Evolutionary conservation across 768 basidiomycete species (phyloP).

Genomic region (Sarcodon aspratus): DNA sequence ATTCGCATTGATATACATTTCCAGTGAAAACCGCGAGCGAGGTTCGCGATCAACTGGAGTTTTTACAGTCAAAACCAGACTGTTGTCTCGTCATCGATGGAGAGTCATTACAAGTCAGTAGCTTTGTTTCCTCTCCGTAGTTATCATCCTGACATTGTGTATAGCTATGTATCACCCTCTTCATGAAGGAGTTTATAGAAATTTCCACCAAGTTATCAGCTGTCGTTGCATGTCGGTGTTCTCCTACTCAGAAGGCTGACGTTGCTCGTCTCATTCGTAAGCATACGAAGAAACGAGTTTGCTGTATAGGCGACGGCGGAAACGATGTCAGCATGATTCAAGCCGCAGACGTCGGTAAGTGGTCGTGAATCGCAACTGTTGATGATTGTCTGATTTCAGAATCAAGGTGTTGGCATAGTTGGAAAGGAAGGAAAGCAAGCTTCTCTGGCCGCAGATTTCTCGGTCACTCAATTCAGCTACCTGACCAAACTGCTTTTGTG

Average conservation of each 20-base stretch:
- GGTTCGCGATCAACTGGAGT: constrained; percentile 81
- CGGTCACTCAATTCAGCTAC: constrained; percentile 91
- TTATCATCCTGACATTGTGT: neutral
- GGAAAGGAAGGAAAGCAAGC: constrained; percentile 99
- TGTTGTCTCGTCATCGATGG: constrained; percentile 98
- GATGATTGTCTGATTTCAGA: neutral
- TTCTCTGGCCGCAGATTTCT: constrained; percentile 97
- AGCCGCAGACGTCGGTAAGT: constrained; percentile 93
- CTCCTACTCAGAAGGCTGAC: constrained; percentile 97
- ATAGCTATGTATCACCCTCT: constrained; percentile 83
- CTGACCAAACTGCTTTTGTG: constrained; percentile 94
- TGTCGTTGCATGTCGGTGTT: constrained; percentile 96
- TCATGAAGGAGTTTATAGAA: constrained; percentile 91
- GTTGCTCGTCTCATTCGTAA: constrained; percentile 87
- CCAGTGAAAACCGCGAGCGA: constrained; percentile 80
- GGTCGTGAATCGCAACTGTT: neutral
- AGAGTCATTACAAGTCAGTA: constrained; percentile 78
- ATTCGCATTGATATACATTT: neutral
- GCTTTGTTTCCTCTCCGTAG: neutral
- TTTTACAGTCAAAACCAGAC: constrained; percentile 87
- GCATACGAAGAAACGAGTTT: constrained; percentile 89
- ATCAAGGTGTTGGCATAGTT: constrained; percentile 86
- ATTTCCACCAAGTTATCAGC: constrained; percentile 93
- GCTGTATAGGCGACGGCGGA: constrained; percentile 98
- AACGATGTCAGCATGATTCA: constrained; percentile 99